phyloP scores from a whole-genome alignment of 1,284 basidiomycete species.

The Mycena citricolor region DNA sequence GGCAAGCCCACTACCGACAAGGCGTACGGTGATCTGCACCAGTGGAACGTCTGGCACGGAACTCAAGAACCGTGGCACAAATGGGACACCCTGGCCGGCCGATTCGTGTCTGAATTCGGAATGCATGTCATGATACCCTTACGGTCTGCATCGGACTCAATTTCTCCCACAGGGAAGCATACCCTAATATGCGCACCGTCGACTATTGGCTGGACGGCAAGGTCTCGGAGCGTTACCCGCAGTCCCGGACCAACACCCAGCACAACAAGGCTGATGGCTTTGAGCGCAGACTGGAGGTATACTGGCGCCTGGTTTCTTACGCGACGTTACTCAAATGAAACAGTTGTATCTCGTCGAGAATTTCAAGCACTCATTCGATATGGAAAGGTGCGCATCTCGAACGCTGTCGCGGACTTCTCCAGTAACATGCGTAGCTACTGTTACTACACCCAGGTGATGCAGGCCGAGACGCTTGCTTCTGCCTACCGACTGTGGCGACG shows the following conservation, averaged over 20 bases:
- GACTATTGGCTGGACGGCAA: slow-evolving; percentile 80
- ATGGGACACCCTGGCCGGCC: slow-evolving; percentile 82
- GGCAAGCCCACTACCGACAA: slow-evolving; percentile 73
- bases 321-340: slow-evolving; percentile 12
- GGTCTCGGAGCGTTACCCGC: slow-evolving; percentile 72
- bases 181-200: slow-evolving; percentile 82
- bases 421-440: slow-evolving; percentile 50
- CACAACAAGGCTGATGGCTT: slow-evolving; percentile 92
- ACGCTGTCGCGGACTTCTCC: background rate
- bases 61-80: slow-evolving; percentile 86
- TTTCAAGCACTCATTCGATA: slow-evolving; percentile 85
- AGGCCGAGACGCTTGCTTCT: slow-evolving; percentile 73
- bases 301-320: slow-evolving; percentile 13
- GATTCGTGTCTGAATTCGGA: slow-evolving; percentile 89
- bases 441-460: slow-evolving; percentile 84
- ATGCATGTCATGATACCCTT: slow-evolving; percentile 51
- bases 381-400: slow-evolving; percentile 59
- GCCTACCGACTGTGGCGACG: slow-evolving; percentile 79
- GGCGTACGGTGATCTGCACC: slow-evolving; percentile 82
- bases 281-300: slow-evolving; percentile 81
- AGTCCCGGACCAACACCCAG: slow-evolving; percentile 79
- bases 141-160: slow-evolving; percentile 2
- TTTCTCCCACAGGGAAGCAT: slow-evolving; percentile 61
- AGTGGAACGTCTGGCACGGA: slow-evolving; percentile 94
- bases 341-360: slow-evolving; percentile 88